Evolutionary conservation across 1,284 basidiomycete species (phyloP).

Genomic region (Ceratobasidium sp.): DNA sequence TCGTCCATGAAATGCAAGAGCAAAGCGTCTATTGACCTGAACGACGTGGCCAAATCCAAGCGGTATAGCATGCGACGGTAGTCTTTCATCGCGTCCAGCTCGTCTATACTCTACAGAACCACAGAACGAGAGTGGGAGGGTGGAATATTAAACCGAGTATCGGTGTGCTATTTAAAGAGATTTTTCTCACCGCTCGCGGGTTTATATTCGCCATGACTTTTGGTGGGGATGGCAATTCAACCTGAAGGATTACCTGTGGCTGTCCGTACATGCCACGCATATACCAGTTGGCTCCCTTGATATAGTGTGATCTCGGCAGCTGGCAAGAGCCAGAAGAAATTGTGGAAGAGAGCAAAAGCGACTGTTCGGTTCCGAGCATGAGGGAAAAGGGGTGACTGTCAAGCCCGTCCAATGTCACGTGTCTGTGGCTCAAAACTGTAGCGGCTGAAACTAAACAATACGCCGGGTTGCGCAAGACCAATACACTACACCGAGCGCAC

Average conservation of each 20-base stretch:
- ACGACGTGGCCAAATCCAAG: slow-evolving; percentile 34
- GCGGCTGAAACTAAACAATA: neutral
- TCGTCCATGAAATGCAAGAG: slow-evolving; percentile 26
- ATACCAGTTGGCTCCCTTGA: slow-evolving; percentile 39
- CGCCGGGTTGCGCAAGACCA: no score
- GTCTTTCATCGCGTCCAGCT: slow-evolving; percentile 33
- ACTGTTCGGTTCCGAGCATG: slow-evolving; percentile 40
- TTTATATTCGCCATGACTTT: slow-evolving; percentile 14
- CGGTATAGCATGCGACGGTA: slow-evolving; percentile 38
- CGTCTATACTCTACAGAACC: neutral
- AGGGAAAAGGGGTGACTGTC: slow-evolving; percentile 33
- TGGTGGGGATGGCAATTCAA: slow-evolving; percentile 8
- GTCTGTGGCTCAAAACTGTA: slow-evolving; percentile 19
- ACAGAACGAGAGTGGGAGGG: neutral
- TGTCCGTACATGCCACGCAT: slow-evolving; percentile 37
- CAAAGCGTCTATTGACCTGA: slow-evolving; percentile 21
- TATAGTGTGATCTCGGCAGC: slow-evolving; percentile 17
- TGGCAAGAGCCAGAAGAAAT: slow-evolving; percentile 35
- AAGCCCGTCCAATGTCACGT: slow-evolving; percentile 22
- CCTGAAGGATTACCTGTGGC: slow-evolving; percentile 25
- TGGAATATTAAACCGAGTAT: slow-evolving; percentile 1
- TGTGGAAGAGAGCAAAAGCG: slow-evolving; percentile 35
- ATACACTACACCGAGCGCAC: no score
- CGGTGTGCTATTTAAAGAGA: slow-evolving; percentile 4
- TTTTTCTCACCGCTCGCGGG: slow-evolving; percentile 23